Percentiles rank a stretch among this genome's conserved stretches.
Evolutionary conservation across 768 basidiomycete species (phyloP).

Genomic region (Fistulinella prunicolor): DNA sequence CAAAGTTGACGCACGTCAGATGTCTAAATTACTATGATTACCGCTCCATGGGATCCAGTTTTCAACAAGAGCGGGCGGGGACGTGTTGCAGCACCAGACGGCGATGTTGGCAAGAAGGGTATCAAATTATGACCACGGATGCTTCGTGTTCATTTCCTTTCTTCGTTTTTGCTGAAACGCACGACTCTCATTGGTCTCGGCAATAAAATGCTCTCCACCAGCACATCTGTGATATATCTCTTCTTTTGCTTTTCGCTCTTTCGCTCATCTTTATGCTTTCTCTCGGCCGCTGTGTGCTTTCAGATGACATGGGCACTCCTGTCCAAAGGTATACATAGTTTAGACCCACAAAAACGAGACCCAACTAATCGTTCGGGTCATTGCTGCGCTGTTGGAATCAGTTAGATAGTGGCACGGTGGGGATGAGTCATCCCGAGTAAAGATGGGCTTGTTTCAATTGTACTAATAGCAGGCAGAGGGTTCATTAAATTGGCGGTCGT

Average conservation of each 20-base stretch:
- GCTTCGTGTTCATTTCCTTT: background rate
- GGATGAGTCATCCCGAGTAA: too few species aligned
- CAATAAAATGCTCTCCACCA: conserved; percentile 22
- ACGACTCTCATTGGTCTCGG: conserved; percentile 7
- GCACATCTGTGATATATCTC: conserved; percentile 22
- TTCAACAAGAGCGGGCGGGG: conserved; percentile 81
- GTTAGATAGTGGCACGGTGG: too few species aligned
- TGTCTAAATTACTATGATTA: conserved; percentile 81
- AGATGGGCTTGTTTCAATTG: too few species aligned
- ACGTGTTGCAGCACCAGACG: conserved; percentile 97
- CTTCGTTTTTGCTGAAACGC: conserved; percentile 4
- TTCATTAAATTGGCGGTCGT: too few species aligned
- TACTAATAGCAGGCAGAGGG: too few species aligned
- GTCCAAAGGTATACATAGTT: too few species aligned
- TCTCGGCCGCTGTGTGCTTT: background rate
- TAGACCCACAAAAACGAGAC: too few species aligned
- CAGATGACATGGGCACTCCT: background rate
- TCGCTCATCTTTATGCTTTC: background rate
- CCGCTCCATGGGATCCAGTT: conserved; percentile 96
- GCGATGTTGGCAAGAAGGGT: conserved; percentile 90
- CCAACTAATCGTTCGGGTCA: too few species aligned
- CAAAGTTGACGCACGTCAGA: background rate
- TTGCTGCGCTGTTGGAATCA: too few species aligned
- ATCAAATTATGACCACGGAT: conserved; percentile 64
- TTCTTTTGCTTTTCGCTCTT: background rate